Percentiles rank a stretch among this genome's conserved stretches.
These are phyloP conservation scores for Dictyostelium brefeldianum DNA, from an alignment of 78 protist genomes.

Conservation along the genomic window DNA sequence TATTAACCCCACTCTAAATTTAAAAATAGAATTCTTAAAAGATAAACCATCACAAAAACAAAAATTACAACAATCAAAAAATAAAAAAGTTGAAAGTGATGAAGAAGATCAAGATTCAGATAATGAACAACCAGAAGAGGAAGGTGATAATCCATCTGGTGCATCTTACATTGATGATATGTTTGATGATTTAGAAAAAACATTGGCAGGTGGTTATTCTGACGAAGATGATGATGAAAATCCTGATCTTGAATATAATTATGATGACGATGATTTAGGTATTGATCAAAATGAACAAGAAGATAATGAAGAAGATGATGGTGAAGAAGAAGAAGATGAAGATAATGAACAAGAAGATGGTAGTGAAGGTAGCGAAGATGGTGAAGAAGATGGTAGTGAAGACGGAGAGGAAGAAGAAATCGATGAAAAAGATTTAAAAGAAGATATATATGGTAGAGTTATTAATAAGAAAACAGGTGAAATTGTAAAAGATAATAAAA, in stretches of 20 bases:
- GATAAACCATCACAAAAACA: not conserved
- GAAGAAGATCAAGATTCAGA: conserved; percentile 4
- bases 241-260: conserved; percentile 20
- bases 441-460: conserved; percentile 78
- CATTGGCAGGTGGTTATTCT: conserved; percentile 23
- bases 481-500: conserved; percentile 65
- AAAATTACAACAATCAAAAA: not conserved
- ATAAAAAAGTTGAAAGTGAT: not conserved
- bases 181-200: conserved; percentile 37
- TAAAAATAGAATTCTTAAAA: no score
- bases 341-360: not conserved
- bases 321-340: not conserved
- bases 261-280: conserved; percentile 41
- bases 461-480: conserved; percentile 63
- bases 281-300: not conserved
- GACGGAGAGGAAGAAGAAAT: not conserved
- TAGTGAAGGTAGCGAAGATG: conserved; percentile 19
- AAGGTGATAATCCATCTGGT: conserved; percentile 38
- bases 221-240: conserved; percentile 33
- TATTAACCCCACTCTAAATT: no score
- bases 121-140: not conserved
- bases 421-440: conserved; percentile 24
- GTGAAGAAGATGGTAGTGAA: conserved; percentile 27
- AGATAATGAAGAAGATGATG: not conserved
- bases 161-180: conserved; percentile 19